Percentiles rank a stretch among this genome's conserved stretches.
Evolutionary conservation across 2,329 filamentous ascomycete genomes (phyloP).

Genomic region (Exophiala dermatitidis): DNA sequence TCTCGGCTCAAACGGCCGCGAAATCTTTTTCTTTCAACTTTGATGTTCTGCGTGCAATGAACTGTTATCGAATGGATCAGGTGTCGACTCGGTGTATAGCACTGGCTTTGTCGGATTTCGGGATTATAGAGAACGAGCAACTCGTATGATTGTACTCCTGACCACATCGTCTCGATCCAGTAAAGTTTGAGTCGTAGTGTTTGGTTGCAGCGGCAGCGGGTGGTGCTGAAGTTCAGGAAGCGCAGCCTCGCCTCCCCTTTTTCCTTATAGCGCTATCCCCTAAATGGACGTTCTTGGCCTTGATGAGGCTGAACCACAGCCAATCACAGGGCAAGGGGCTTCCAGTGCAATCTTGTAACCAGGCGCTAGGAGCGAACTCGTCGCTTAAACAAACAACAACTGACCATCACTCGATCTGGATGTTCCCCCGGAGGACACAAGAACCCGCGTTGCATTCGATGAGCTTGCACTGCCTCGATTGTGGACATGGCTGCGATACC

Average conservation of each 20-base stretch:
- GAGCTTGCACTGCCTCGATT: conserved; percentile 7
- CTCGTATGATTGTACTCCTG: no score
- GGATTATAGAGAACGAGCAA: no score
- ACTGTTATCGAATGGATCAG: no score
- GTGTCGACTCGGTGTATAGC: no score
- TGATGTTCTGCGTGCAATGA: no score
- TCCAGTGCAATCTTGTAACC: background rate
- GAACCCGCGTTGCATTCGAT: no score
- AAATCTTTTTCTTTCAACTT: no score
- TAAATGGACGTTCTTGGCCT: background rate
- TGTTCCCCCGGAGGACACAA: background rate
- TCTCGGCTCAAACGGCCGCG: no score
- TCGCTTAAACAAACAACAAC: background rate
- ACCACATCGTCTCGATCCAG: no score
- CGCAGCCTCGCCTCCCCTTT: background rate
- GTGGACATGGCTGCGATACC: background rate
- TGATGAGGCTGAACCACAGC: background rate
- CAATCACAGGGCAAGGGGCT: background rate
- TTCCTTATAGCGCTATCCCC: background rate
- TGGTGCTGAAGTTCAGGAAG: background rate
- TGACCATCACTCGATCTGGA: background rate
- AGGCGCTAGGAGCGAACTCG: background rate
- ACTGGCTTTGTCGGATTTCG: no score
- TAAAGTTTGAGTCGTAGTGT: no score
- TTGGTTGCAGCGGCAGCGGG: no score